Evolutionary conservation across 2,329 filamentous ascomycete genomes (phyloP).

Genomic region (Mycosphaerella arachidis): DNA sequence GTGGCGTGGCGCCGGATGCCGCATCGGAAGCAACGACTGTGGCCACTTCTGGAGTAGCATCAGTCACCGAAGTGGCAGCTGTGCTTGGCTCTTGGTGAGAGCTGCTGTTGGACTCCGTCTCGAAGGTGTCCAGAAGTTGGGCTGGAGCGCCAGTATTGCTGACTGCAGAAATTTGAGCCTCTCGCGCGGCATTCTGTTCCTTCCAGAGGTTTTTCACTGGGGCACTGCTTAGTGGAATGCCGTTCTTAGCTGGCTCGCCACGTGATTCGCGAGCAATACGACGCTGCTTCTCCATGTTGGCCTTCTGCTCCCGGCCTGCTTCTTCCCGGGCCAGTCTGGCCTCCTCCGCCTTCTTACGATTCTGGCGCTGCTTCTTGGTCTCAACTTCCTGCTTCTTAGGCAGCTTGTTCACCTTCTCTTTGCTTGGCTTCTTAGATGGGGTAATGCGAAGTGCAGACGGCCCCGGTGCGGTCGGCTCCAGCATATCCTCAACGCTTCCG

Average conservation of each 20-base stretch:
- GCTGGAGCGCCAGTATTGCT: conserved; percentile 4
- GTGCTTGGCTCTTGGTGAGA: conserved; percentile 36
- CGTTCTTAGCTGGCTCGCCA: conserved; percentile 78
- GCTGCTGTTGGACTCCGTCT: conserved; percentile 40
- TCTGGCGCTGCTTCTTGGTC: conserved; percentile 94
- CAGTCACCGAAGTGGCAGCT: conserved; percentile 38
- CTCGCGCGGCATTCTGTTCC: conserved; percentile 25
- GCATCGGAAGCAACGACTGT: neutral
- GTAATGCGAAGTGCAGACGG: conserved; percentile 77
- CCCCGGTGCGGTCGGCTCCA: conserved; percentile 64
- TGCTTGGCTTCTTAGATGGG: conserved; percentile 54
- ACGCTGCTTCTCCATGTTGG: conserved; percentile 74
- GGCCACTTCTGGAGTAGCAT: conserved; percentile 21
- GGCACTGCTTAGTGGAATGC: conserved; percentile 49
- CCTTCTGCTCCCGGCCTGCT: conserved; percentile 72
- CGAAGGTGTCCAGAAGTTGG: conserved; percentile 49
- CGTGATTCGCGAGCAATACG: conserved; percentile 76
- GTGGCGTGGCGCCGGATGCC: neutral
- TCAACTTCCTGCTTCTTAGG: conserved; percentile 61
- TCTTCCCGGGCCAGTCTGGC: conserved; percentile 70
- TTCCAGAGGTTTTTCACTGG: conserved; percentile 54
- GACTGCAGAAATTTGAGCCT: conserved; percentile 7
- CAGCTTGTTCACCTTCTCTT: conserved; percentile 55
- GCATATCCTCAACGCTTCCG: conserved; percentile 83
- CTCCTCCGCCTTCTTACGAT: conserved; percentile 80